Percentiles rank a stretch among this genome's conserved stretches.
Conservation (phyloP, 2,329 filamentous ascomycete species). For the Coniochaeta ligniaria region DNA sequence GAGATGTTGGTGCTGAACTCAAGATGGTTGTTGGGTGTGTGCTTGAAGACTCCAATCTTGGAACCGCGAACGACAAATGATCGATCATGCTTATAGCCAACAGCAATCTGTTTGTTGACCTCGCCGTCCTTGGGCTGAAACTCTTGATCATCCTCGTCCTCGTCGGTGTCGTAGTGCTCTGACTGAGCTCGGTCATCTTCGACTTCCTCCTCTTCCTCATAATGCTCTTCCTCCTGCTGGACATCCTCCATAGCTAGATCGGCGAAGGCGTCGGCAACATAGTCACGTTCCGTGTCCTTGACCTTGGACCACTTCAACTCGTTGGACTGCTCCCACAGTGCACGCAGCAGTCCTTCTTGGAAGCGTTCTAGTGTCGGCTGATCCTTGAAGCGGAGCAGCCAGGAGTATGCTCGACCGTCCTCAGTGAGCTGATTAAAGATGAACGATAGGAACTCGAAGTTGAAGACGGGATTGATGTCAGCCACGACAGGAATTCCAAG, state of each 20-base stretch:
- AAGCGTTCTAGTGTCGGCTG: constrained; percentile 75
- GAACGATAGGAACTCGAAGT: constrained; percentile 97
- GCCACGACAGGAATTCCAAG: constrained; percentile 75
- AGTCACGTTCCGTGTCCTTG: constrained; percentile 87
- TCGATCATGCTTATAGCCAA: constrained; percentile 93
- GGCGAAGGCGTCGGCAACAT: constrained; percentile 91
- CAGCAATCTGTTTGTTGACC: constrained; percentile 88
- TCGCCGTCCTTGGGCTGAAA: constrained; percentile 61
- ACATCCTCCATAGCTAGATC: constrained; percentile 88
- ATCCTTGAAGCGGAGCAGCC: constrained; percentile 88
- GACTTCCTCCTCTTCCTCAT: constrained; percentile 46
- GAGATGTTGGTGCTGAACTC: constrained; percentile 97
- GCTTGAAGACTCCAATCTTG: constrained; percentile 98
- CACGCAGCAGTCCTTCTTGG: constrained; percentile 90
- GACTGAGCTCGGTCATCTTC: constrained; percentile 51
- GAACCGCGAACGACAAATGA: constrained; percentile 96
- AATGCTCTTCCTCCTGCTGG: constrained; percentile 35
- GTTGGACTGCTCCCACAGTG: constrained; percentile 93
- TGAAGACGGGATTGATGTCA: constrained; percentile 97
- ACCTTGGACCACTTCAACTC: constrained; percentile 90
- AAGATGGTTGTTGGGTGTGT: constrained; percentile 83
- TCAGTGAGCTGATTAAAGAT: constrained; percentile 96
- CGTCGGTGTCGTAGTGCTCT: constrained; percentile 50
- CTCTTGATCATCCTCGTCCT: constrained; percentile 74
- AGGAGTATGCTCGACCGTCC: constrained; percentile 88